Conservation (phyloP, 2,329 filamentous ascomycete genomes). For the Myriangium duriaei region DNA sequence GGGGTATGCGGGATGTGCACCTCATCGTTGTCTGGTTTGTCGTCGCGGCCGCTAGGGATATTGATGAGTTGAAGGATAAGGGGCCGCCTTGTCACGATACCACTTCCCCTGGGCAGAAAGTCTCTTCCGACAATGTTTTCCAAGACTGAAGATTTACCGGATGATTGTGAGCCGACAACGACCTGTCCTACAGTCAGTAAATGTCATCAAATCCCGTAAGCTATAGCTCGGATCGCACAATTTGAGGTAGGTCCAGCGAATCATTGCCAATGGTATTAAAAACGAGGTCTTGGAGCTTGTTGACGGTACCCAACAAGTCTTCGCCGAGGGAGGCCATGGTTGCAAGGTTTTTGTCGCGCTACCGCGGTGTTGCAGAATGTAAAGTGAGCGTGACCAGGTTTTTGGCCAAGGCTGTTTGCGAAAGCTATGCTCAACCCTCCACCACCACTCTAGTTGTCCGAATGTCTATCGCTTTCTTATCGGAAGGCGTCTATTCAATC, state of each 20-base stretch:
- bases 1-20: constrained; percentile 62
- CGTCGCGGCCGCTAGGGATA: constrained; percentile 60
- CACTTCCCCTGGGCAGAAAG: constrained; percentile 89
- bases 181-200: constrained; percentile 50
- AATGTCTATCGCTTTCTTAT: not conserved
- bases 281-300: constrained; percentile 95
- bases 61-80: constrained; percentile 98
- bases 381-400: no score
- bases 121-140: constrained; percentile 98
- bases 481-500: not conserved
- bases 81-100: constrained; percentile 88
- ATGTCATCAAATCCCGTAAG: constrained; percentile 6
- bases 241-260: constrained; percentile 92
- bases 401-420: no score
- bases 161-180: constrained; percentile 95
- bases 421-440: not conserved
- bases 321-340: constrained; percentile 88
- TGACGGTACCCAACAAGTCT: constrained; percentile 87
- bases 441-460: not conserved
- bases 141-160: constrained; percentile 94
- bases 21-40: constrained; percentile 54
- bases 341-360: not conserved
- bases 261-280: constrained; percentile 99
- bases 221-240: constrained; percentile 48
- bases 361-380: not conserved